Base-by-base conservation (phyloP, 805 yeast species). In the Metahyphopichia silvanorum region DNA sequence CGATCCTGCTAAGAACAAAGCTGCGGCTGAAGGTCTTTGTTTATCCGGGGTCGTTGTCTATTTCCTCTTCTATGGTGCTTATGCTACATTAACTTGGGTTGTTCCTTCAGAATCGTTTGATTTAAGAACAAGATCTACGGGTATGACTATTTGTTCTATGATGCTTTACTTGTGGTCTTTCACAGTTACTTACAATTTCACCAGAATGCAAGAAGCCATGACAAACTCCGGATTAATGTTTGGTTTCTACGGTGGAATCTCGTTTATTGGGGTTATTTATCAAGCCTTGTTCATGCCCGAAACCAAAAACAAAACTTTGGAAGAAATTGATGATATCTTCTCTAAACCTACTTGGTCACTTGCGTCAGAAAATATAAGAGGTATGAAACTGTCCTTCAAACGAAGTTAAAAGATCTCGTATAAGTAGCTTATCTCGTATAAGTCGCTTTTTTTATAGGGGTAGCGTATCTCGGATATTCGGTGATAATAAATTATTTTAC, bases 221-320 rank as follows among this genome's bases (percentile, higher is more conserved):
- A 75, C 83, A 4, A 64, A 71, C 47, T 75, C 82, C 17, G 85
- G 86, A 18, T 63, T 79, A 42, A 69, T 79, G 5, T 55, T 78
- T 29, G 85, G 85, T 0, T 79, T 79, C 67, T 79, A 76, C 46
- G 85, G 83, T 31, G 84, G 83, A 28, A 69, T 79, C 46, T 82
- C 82, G 1, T 69, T 74, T 35, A 35, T 78, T 18, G 84, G 82
- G 33, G 57, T 71, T 44, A 46, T 74, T 33, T 74, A 74, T 53
- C 79, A 74, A 53, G 40, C 55, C 18, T 49, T 77, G 40, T 74
- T 77, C 57, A 77, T 79, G 74, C 85, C 82, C 23, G 87, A 82
- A 59, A 81, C 87, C 21, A 80, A 79, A 60, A 80, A 74, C 46
- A 76, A 73, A 60, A 77, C 86, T 10, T 68, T 81, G 51, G 88